Base-by-base conservation (phyloP, 805 yeast species). In the Saccharomycopsis schoenii region DNA sequence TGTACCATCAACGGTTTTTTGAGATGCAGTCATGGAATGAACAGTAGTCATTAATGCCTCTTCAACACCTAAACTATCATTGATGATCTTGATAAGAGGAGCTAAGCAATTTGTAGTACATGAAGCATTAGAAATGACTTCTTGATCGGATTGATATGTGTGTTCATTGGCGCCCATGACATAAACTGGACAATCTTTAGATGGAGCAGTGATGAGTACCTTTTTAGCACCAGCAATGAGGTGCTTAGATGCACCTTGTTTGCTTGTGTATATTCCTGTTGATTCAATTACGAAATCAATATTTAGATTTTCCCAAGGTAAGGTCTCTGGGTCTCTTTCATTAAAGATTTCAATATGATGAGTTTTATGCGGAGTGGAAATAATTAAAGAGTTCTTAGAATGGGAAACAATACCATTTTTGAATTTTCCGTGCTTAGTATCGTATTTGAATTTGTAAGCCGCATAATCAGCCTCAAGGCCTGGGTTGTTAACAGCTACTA, bases 401-500 rank as follows among this genome's bases (percentile, higher is more conserved):
- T 76, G 72, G 41, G 72, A 72, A 62, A 89, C 96, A 64, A 79
- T 83, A 72, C 97, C 97, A 72, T 79, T 76, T 14, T 47, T 24
- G 86, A 76, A 90, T 73, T 79, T 80, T 72, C 96, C 96, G 81
- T 89, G 97, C 67, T 96, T 89, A 64, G 96, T 88, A 78, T 89
- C 97, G 79, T 89, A 89, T 82, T 89, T 90, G 88, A 89, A 89
- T 90, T 89, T 84, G 83, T 89, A 89, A 66, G 96, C 88, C 72
- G 96, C 96, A 77, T 89, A 89, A 68, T 89, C 96, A 64, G 94
- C 82, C 65, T 84, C 83, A 71, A 89, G 90, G 82, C 88, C 89
- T 66, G 97, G 97, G 76, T 90, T 94, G 76, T 90, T 90, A 82
- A 90, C 79, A 67, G 96, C 96, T 67, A 88, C 89, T 67, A 90